Evolutionary conservation across 139 green algal genomes (phyloP).

Genomic region (Chlamydomonas asymmetrica): DNA sequence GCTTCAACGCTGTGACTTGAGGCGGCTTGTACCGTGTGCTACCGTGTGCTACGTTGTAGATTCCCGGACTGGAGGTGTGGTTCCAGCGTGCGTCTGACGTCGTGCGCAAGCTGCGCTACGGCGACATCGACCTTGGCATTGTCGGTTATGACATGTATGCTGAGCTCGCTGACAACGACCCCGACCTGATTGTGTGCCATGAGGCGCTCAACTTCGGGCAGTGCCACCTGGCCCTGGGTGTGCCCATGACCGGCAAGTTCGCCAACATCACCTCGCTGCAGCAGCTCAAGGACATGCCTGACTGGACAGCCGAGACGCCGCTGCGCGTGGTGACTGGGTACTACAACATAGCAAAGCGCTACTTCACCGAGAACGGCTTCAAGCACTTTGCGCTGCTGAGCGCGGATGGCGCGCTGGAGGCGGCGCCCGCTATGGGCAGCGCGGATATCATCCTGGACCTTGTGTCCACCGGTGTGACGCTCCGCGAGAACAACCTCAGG

Average conservation of each 20-base stretch:
- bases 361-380: slow-evolving; percentile 87
- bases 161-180: slow-evolving; percentile 74
- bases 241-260: slow-evolving; percentile 73
- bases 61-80: slow-evolving; percentile 95
- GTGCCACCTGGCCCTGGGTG: slow-evolving; percentile 93
- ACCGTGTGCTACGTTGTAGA: slow-evolving; percentile 38
- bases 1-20: not conserved
- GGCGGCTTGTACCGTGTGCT: not conserved
- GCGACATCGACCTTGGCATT: slow-evolving; percentile 97
- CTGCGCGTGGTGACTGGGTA: slow-evolving; percentile 75
- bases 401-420: slow-evolving; percentile 93
- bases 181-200: slow-evolving; percentile 83
- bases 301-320: slow-evolving; percentile 78
- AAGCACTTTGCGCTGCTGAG: slow-evolving; percentile 82
- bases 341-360: slow-evolving; percentile 65
- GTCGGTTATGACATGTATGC: slow-evolving; percentile 96
- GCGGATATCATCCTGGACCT: slow-evolving; percentile 98
- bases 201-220: slow-evolving; percentile 91
- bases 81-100: slow-evolving; percentile 96
- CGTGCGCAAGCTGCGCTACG: slow-evolving; percentile 87
- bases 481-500: slow-evolving; percentile 98
- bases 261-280: slow-evolving; percentile 73
- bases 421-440: slow-evolving; percentile 93
- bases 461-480: slow-evolving; percentile 89
- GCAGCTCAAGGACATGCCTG: slow-evolving; percentile 69